Evolutionary conservation across 139 green algal species (phyloP), one percentile per base, ranked within the genome.

Genomic region (Picochlorum costavermella): DNA sequence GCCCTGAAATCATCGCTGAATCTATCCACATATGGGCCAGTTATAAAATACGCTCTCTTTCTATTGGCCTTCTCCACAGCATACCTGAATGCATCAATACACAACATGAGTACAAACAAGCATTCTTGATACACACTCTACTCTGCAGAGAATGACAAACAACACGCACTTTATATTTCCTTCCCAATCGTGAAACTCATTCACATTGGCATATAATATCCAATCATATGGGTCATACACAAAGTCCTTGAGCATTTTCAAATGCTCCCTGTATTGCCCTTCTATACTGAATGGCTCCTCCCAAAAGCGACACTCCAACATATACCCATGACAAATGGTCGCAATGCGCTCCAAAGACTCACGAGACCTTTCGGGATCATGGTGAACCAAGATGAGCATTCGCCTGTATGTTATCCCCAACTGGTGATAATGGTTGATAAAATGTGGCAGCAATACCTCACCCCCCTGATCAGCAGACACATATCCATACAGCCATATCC

Each of bases 351-450:
- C 72, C 17, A 77, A 64, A 20, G 43, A 51, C 20, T 23, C 30
- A 14, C 72, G 31, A 44, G 61, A 60, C 3, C 45, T 69, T 4
- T 56, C 66, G 0, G 74, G 63, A 20, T 71, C 77, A 53, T 78
- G 68, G 74, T 82, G 79, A 40, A 82, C 44, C 43, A 79, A 46
- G 14, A 82, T 60, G n/a, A 82, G 64, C 44, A 82, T 74, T 63
- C 70, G 65, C 37, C 62, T 43, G 48, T 55, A 68, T 2, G 64
- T 57, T 16, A 82, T 61, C 14, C 75, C 75, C 5, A 78, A 64
- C 11, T 37, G 50, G 30, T 71, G 60, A 57, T 82, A 82, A 48
- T 82, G 68, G 29, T 82, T 64, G 13, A 82, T 29, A 29, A 82
- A 82, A 49, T 82, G 75, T 43, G 68, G 74, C 31, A 82, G 59